These are phyloP conservation scores for Guadua angustifolia DNA, from an alignment of 176 grass and related monocot genomes.

Conservation along the genomic window DNA sequence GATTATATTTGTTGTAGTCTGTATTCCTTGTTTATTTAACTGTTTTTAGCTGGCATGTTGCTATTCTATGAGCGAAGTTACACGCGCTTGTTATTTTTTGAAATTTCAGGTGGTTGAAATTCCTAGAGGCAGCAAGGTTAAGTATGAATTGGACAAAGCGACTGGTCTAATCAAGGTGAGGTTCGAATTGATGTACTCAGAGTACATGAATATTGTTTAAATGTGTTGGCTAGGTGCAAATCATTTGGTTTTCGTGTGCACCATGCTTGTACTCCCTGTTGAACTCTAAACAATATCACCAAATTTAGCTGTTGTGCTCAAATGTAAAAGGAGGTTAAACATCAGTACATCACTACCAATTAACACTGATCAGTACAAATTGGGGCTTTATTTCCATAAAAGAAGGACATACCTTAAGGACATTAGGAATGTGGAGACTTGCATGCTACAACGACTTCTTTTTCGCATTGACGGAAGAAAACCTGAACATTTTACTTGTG, in stretches of 20 bases:
- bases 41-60: constrained; percentile 18
- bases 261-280: background rate
- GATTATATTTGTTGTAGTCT: background rate
- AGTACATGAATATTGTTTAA: background rate
- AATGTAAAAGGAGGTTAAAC: background rate
- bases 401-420: too few species aligned
- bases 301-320: background rate
- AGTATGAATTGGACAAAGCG: constrained; percentile 88
- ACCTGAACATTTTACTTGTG: constrained; percentile 5
- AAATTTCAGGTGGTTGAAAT: constrained; percentile 85
- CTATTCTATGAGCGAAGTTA: constrained; percentile 22
- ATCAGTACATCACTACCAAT: background rate
- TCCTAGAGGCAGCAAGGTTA: constrained; percentile 93
- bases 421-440: background rate
- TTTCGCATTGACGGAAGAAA: background rate
- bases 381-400: constrained; percentile 2
- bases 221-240: background rate
- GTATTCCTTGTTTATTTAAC: constrained; percentile 8
- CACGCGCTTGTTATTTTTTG: constrained; percentile 1
- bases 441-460: constrained; percentile 12
- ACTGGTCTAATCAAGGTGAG: constrained; percentile 92
- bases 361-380: constrained; percentile 17
- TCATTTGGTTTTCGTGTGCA: constrained; percentile 9
- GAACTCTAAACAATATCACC: background rate
- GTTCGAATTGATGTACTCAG: constrained; percentile 4